These are phyloP conservation scores for Ascodesmis nigricans DNA, from an alignment of 495 filamentous ascomycete species.

Conservation along the genomic window DNA sequence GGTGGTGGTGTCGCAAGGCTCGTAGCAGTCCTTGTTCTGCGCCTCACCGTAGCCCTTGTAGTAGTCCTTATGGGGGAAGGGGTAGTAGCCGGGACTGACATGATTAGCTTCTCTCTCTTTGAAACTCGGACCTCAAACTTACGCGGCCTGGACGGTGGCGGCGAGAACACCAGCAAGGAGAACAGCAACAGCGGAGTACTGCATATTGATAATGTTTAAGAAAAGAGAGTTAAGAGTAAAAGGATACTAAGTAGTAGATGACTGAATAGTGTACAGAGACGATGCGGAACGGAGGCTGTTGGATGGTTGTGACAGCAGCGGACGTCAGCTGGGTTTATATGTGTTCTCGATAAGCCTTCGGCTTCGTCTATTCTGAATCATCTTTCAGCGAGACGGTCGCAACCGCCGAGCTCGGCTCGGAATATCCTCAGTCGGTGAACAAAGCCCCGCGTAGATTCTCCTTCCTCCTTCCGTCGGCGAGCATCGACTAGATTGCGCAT, in stretches of 20 bases:
- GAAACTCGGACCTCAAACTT: background rate
- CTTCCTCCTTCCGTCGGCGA: too few relatives aligned
- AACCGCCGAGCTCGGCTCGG: too few relatives aligned
- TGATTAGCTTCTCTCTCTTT: background rate
- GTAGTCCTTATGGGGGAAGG: conserved; percentile 2
- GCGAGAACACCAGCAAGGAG: conserved; percentile 9
- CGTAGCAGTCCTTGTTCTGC: conserved; percentile 14
- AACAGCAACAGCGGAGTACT: conserved; percentile 12
- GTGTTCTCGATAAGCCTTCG: background rate
- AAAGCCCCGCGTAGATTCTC: too few relatives aligned
- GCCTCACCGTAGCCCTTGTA: conserved; percentile 14
- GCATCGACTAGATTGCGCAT: too few relatives aligned
- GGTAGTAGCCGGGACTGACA: conserved; percentile 1
- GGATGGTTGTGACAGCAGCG: background rate
- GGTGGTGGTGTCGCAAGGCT: too few relatives aligned
- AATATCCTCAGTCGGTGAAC: too few relatives aligned
- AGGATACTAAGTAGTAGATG: conserved; percentile 5
- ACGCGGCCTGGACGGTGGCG: conserved; percentile 13
- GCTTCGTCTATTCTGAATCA: too few relatives aligned
- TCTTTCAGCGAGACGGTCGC: too few relatives aligned
- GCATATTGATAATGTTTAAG: conserved; percentile 5
- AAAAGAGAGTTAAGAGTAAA: too few relatives aligned
- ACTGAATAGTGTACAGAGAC: conserved; percentile 1
- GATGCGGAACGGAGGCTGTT: background rate
- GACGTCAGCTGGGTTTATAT: background rate